Conservation (phyloP, 2,329 filamentous ascomycete genomes). For the Arthrobotrys conoides region DNA sequence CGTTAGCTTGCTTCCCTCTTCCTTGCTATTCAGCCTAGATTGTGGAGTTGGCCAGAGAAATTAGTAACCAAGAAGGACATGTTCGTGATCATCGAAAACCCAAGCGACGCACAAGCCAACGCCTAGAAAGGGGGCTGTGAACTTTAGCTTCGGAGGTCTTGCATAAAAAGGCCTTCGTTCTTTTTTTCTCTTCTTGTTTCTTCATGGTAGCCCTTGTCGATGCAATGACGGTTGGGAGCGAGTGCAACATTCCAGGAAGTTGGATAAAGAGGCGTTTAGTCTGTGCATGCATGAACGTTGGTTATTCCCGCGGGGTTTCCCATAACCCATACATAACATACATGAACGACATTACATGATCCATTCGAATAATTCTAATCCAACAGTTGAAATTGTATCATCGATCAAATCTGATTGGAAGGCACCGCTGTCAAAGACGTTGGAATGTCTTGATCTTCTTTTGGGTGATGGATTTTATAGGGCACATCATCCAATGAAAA, state of each 20-base stretch:
- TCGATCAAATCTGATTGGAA: slow-evolving; percentile 16
- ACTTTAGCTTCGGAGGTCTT: slow-evolving; percentile 13
- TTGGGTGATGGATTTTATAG: not conserved
- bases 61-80: slow-evolving; percentile 6
- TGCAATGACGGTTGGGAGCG: slow-evolving; percentile 9
- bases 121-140: slow-evolving; percentile 55
- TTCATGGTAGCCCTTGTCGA: not conserved
- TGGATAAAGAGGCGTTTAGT: slow-evolving; percentile 29
- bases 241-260: slow-evolving; percentile 55
- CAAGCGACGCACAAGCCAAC: slow-evolving; percentile 15
- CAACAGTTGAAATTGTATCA: slow-evolving; percentile 9
- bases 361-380: slow-evolving; percentile 21
- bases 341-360: slow-evolving; percentile 18
- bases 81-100: slow-evolving; percentile 37
- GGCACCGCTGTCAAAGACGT: slow-evolving; percentile 8
- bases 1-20: slow-evolving; percentile 1
- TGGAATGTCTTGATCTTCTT: slow-evolving; percentile 45
- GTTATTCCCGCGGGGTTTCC: slow-evolving; percentile 24
- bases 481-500: slow-evolving; percentile 8
- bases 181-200: not conserved
- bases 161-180: not conserved
- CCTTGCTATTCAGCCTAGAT: slow-evolving; percentile 25
- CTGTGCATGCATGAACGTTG: slow-evolving; percentile 44
- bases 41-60: slow-evolving; percentile 28
- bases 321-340: not conserved